Base-by-base conservation (phyloP, 257 asterid genomes). In the Paulownia fortunei region DNA sequence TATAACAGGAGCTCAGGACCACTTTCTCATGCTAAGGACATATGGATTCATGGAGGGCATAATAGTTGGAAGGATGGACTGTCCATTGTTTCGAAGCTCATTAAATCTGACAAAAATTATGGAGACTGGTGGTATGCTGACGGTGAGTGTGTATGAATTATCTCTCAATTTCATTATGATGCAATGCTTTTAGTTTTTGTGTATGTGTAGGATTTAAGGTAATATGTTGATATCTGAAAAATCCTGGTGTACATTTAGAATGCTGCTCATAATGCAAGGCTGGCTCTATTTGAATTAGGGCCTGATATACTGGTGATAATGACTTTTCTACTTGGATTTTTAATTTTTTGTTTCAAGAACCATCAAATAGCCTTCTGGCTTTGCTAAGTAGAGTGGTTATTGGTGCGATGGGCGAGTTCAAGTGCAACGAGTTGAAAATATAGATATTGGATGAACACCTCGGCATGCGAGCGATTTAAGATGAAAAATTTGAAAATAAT, bases 41-140 rank as follows among this genome's bases (percentile, higher is more conserved):
- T 96, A 70, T 96, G 98, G 98, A 82, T 96, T 73, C 99, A 96
- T 86, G 99, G 98, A 61, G 99, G 97, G 68, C 83, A 89, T 72
- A 88, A 90, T 84, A 84, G 85, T 83, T 96, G 99, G 99, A 79
- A 68, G 76, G 84, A 87, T 76, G 99, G 99, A 18, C 85, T 92
- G 70, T 89, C 97, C 67, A 82, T 92, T 79, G 82, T 89, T 73
- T 84, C 91, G 51, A 87, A 87, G 88, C 97, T 96, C 84, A 69
- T 68, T 60, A 87, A 51, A 80, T 82, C 91, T 3, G 84, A 84
- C 82, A 75, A 72, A 44, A 81, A 80, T 76, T 89, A 80, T 76
- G 92, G 89, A 72, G 97, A 89, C 79, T 96, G 97, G 99, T 93
- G 97, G 97, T 90, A 83, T 85, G 86, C 91, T 75, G 94, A 93